Conservation (phyloP, 352 stramenopile species). For the Phytopythium sindhum region DNA sequence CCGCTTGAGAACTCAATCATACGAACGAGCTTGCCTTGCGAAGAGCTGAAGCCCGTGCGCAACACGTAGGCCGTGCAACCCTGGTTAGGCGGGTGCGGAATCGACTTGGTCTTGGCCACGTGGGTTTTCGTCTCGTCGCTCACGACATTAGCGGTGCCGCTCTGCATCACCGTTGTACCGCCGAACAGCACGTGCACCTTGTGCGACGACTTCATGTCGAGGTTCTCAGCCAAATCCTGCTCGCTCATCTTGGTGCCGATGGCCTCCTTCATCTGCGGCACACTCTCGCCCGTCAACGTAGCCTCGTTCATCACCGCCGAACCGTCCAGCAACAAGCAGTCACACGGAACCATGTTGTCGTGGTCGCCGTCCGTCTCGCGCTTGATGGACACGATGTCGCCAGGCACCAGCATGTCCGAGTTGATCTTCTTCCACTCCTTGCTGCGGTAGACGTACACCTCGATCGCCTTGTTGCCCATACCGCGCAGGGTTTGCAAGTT, state of each 20-base stretch:
- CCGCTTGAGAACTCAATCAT: constrained; percentile 98
- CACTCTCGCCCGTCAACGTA: constrained; percentile 97
- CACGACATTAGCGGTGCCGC: constrained; percentile 44
- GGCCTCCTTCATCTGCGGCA: constrained; percentile 97
- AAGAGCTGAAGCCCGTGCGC: constrained; percentile 96
- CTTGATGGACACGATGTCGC: constrained; percentile 93
- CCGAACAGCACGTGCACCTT: constrained; percentile 93
- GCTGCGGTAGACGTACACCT: constrained; percentile 90
- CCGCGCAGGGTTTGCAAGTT: constrained; percentile 93
- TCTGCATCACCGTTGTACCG: constrained; percentile 91
- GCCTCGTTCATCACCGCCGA: constrained; percentile 98
- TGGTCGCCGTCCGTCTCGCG: constrained; percentile 77
- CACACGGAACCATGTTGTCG: constrained; percentile 91
- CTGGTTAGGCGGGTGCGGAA: constrained; percentile 83
- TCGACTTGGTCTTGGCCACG: constrained; percentile 19
- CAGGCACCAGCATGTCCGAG: constrained; percentile 89
- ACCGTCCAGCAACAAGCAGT: constrained; percentile 94
- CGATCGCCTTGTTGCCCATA: constrained; percentile 88
- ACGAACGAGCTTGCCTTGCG: constrained; percentile 97
- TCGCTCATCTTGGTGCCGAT: constrained; percentile 75
- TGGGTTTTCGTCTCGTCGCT: constrained; percentile 7
- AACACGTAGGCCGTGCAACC: constrained; percentile 95
- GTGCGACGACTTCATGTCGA: constrained; percentile 87
- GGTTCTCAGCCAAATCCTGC: constrained; percentile 61
- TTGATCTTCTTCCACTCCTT: constrained; percentile 81